Conservation (phyloP, 768 basidiomycete species). For the Russula abietina region DNA sequence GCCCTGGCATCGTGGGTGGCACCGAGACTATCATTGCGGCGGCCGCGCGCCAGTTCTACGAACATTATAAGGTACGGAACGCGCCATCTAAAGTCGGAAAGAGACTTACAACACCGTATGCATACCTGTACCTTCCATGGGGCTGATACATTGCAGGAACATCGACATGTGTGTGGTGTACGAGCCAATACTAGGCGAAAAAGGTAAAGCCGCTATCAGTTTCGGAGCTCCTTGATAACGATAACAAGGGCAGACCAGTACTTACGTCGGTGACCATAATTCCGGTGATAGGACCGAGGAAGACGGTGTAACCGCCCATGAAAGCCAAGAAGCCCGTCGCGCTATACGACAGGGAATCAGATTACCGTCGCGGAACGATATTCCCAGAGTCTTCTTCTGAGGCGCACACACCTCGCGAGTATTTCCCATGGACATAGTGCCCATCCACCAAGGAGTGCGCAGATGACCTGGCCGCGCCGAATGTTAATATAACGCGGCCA, state of each 20-base stretch:
- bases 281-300: slow-evolving; percentile 79
- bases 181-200: slow-evolving; percentile 59
- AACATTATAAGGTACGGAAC: not conserved
- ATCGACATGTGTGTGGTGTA: slow-evolving; percentile 66
- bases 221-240: not conserved
- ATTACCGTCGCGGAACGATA: not conserved
- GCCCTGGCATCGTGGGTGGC: slow-evolving; percentile 67
- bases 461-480: slow-evolving; percentile 65
- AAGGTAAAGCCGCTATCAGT: not conserved
- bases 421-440: slow-evolving; percentile 85
- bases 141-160: slow-evolving; percentile 83
- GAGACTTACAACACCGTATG: slow-evolving; percentile 52
- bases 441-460: slow-evolving; percentile 81
- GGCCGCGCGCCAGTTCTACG: slow-evolving; percentile 82
- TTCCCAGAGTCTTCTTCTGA: slow-evolving; percentile 22
- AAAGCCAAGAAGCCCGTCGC: slow-evolving; percentile 68
- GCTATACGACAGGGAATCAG: slow-evolving; percentile 20
- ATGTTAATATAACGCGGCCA: slow-evolving; percentile 77
- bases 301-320: slow-evolving; percentile 80
- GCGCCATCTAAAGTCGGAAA: slow-evolving; percentile 3
- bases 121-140: slow-evolving; percentile 73
- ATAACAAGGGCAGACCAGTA: slow-evolving; percentile 4
- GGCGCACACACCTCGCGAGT: slow-evolving; percentile 39
- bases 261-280: slow-evolving; percentile 58
- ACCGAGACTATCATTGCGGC: slow-evolving; percentile 63